These are phyloP conservation scores for Penicillium antarcticum DNA, from an alignment of 495 filamentous ascomycete species.

Conservation along the genomic window DNA sequence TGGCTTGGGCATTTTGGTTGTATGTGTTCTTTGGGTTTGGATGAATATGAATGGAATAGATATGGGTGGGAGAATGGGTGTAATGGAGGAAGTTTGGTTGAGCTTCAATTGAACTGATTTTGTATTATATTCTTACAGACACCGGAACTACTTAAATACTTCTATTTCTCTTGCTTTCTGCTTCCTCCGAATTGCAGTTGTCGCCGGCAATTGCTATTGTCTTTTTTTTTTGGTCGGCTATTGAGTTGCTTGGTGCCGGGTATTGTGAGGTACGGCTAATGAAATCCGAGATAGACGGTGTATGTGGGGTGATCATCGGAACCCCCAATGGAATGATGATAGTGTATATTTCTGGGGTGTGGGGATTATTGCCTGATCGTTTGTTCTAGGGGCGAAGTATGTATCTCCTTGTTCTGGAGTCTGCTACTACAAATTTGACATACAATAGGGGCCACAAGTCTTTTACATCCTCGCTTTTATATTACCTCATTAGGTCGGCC, in stretches of 20 bases:
- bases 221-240: neutral
- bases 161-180: neutral
- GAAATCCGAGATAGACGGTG: neutral
- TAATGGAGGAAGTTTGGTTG: neutral
- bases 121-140: too few species aligned
- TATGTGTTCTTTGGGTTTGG: too few species aligned
- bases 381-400: too few species aligned
- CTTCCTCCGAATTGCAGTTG: neutral
- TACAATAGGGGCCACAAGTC: too few species aligned
- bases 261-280: constrained; percentile 2
- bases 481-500: too few species aligned
- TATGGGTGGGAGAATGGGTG: neutral
- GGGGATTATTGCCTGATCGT: too few species aligned
- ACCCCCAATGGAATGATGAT: neutral
- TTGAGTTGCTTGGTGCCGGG: neutral
- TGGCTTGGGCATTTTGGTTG: constrained; percentile 25
- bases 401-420: too few species aligned
- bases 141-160: neutral
- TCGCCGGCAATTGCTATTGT: neutral
- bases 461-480: too few species aligned
- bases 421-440: too few species aligned
- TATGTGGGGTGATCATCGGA: neutral
- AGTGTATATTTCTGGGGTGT: neutral
- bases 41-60: neutral
- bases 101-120: too few species aligned